Conservation (phyloP, 805 yeast species). For the Kazachstania kunashirensis region DNA sequence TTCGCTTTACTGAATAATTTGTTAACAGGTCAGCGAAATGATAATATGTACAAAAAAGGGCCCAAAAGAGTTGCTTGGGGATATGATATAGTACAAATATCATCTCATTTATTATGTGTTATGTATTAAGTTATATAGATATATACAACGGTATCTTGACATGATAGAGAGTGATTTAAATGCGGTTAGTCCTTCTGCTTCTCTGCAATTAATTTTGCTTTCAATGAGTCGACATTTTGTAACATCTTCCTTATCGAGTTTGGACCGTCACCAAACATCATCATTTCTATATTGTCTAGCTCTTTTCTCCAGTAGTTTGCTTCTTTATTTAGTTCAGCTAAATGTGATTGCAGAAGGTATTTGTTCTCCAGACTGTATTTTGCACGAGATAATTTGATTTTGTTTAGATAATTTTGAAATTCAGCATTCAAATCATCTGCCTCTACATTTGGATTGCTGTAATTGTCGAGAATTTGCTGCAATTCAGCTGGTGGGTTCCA, state of each 20-base stretch:
- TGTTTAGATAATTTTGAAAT: constrained; percentile 19
- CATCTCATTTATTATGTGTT: too few relatives aligned
- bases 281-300: constrained; percentile 23
- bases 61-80: too few relatives aligned
- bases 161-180: too few relatives aligned
- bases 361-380: constrained; percentile 25
- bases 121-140: too few relatives aligned
- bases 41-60: too few relatives aligned
- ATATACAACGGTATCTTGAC: too few relatives aligned
- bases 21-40: too few relatives aligned
- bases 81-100: too few relatives aligned
- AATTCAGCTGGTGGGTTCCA: constrained; percentile 21
- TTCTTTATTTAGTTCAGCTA: constrained; percentile 18
- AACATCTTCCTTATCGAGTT: constrained; percentile 24
- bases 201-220: constrained; percentile 6
- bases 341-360: constrained; percentile 16
- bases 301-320: constrained; percentile 26
- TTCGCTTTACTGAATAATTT: too few relatives aligned
- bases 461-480: constrained; percentile 14
- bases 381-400: constrained; percentile 26
- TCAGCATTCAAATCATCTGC: constrained; percentile 7
- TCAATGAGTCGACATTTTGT: constrained; percentile 19
- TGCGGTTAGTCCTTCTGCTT: too few relatives aligned
- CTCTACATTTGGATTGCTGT: constrained; percentile 11
- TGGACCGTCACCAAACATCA: constrained; percentile 26